Conservation (phyloP, 306 rosid genomes). For the Delonix regia region DNA sequence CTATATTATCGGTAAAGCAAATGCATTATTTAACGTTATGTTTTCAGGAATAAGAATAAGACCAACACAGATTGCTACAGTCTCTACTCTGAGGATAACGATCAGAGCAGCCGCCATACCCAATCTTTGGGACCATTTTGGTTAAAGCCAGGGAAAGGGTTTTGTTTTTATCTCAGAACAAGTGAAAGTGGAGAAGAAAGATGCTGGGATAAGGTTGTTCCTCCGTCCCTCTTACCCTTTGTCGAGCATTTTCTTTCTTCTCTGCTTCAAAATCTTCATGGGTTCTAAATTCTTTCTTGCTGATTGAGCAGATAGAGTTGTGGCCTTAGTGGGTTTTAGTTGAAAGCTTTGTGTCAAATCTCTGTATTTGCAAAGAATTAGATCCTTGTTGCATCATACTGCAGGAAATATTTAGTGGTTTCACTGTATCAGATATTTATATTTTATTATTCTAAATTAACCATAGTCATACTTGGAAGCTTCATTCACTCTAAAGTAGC, state of each 20-base stretch:
- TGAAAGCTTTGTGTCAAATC: conserved; percentile 19
- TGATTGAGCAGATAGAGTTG: conserved; percentile 26
- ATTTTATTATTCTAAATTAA: background rate
- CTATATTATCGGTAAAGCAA: conserved; percentile 35
- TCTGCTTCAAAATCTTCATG: background rate
- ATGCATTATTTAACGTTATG: conserved; percentile 15
- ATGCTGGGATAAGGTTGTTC: conserved; percentile 33
- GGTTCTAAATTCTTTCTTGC: conserved; percentile 8
- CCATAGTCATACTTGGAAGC: background rate
- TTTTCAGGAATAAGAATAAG: conserved; percentile 31
- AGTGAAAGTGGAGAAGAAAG: conserved; percentile 42
- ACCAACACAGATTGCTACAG: conserved; percentile 24
- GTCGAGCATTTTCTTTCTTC: conserved; percentile 23
- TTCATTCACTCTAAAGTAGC: background rate
- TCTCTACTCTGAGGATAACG: conserved; percentile 27
- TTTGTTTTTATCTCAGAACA: conserved; percentile 34
- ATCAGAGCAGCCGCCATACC: conserved; percentile 19
- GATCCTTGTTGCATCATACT: conserved; percentile 35
- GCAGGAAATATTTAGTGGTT: background rate
- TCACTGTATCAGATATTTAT: conserved; percentile 4
- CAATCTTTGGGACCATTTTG: conserved; percentile 26
- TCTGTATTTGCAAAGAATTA: conserved; percentile 23
- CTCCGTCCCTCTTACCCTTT: conserved; percentile 24
- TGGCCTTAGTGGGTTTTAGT: conserved; percentile 18
- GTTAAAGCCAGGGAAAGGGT: conserved; percentile 23